phyloP scores from a whole-genome alignment of 2,329 filamentous ascomycete genomes.

The Sodiomyces alkalinus region DNA sequence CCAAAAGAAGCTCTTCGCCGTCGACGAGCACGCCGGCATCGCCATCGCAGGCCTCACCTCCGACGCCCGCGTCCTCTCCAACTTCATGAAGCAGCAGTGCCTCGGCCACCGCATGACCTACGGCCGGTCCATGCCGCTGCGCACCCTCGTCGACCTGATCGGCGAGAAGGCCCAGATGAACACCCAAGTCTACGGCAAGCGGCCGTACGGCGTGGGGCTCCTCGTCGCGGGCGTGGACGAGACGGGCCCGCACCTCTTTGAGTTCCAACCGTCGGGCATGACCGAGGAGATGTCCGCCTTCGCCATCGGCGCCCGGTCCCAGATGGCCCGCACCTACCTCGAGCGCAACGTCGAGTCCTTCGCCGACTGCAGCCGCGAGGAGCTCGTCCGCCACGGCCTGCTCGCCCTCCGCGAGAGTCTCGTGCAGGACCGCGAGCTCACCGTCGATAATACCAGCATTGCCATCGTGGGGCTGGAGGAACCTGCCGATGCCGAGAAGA shows the following conservation, averaged over 20 bases:
- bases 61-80: conserved; percentile 95
- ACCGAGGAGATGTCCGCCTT: conserved; percentile 96
- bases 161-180: conserved; percentile 94
- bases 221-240: conserved; percentile 90
- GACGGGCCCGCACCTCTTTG: conserved; percentile 86
- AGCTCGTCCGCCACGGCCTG: conserved; percentile 81
- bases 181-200: conserved; percentile 93
- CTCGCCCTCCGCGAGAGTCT: conserved; percentile 88
- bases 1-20: conserved; percentile 96
- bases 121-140: conserved; percentile 81
- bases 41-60: conserved; percentile 94
- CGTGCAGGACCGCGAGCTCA: conserved; percentile 94
- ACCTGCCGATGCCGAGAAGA: conserved; percentile 22
- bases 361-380: conserved; percentile 58
- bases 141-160: conserved; percentile 80
- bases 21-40: conserved; percentile 91
- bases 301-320: conserved; percentile 86
- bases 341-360: conserved; percentile 86
- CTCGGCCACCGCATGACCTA: conserved; percentile 92
- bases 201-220: conserved; percentile 89
- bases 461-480: conserved; percentile 58
- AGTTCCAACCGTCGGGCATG: conserved; percentile 93
- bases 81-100: conserved; percentile 99
- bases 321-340: conserved; percentile 95
- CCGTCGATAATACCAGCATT: conserved; percentile 90